A percentile compares a stretch with the other conserved stretches of the same genome.
Conservation (phyloP, 495 filamentous ascomycete genomes). For the Letharia columbiana region DNA sequence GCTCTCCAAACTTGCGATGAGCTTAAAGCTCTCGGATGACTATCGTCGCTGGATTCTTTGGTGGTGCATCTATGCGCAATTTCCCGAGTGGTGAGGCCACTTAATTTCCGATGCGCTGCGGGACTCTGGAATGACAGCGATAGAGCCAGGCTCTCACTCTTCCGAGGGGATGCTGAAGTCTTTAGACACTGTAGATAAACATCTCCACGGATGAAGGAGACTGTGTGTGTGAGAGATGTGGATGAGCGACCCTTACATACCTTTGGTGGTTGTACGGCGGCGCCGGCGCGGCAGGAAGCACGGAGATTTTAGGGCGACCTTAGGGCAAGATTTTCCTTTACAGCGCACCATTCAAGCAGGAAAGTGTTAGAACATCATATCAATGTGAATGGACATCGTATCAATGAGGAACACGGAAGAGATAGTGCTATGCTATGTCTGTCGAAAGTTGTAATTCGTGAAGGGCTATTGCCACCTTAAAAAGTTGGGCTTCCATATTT, state of each 20-base stretch:
- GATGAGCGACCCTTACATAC: not conserved
- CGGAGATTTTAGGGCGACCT: not conserved
- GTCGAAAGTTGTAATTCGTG: not conserved
- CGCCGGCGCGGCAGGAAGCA: not conserved
- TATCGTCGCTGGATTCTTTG: slow-evolving; percentile 16
- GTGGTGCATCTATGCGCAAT: slow-evolving; percentile 14
- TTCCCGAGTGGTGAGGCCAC: slow-evolving; percentile 14
- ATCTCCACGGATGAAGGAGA: not conserved
- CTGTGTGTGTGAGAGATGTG: not conserved
- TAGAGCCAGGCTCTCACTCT: not conserved
- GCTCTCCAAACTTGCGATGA: not conserved
- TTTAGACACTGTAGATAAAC: not conserved
- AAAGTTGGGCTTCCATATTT: too few relatives aligned
- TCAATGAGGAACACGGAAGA: not conserved
- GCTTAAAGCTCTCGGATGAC: not conserved
- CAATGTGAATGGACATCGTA: not conserved
- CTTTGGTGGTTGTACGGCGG: not conserved
- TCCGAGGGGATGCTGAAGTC: not conserved
- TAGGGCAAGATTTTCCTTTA: not conserved
- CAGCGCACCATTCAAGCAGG: not conserved
- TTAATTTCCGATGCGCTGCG: not conserved
- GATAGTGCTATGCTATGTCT: not conserved
- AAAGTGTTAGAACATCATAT: not conserved
- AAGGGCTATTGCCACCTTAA: not conserved
- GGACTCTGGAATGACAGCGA: not conserved